phyloP scores from a whole-genome alignment of 1,284 basidiomycete species.

The Ceratobasidium sp. region DNA sequence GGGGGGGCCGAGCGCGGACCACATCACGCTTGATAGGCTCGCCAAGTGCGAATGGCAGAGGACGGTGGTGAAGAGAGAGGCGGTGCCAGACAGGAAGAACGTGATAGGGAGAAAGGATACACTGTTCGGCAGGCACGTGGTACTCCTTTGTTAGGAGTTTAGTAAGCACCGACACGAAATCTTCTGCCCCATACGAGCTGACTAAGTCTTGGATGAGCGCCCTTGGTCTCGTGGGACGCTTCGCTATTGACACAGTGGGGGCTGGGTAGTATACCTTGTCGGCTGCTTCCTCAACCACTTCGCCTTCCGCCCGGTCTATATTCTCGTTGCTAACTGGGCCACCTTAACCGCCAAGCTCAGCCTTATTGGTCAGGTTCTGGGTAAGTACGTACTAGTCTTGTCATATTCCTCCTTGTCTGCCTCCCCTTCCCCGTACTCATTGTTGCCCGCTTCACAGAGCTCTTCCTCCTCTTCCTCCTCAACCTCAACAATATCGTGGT shows the following conservation, averaged over 20 bases:
- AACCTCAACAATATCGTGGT: background rate
- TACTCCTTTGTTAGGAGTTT: background rate
- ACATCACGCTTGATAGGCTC: conserved; percentile 1
- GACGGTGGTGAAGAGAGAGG: background rate
- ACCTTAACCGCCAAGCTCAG: background rate
- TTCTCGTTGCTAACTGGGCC: background rate
- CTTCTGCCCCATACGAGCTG: background rate
- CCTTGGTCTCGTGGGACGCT: background rate
- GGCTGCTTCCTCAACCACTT: too few species aligned
- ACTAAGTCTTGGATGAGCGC: background rate
- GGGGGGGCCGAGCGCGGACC: background rate
- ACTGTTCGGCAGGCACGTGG: background rate
- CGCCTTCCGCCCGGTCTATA: too few species aligned
- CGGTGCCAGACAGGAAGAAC: conserved; percentile 10
- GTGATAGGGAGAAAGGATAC: background rate
- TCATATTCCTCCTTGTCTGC: background rate
- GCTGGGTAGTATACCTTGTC: background rate
- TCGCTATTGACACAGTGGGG: background rate
- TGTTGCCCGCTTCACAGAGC: background rate
- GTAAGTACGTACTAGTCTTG: too few species aligned
- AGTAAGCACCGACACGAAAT: background rate
- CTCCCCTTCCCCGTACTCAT: background rate
- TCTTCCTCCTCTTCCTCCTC: background rate
- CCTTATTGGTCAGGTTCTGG: background rate
- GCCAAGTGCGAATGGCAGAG: background rate